Conservation (phyloP, 768 basidiomycete species). For the Boletus vinaceobasis region DNA sequence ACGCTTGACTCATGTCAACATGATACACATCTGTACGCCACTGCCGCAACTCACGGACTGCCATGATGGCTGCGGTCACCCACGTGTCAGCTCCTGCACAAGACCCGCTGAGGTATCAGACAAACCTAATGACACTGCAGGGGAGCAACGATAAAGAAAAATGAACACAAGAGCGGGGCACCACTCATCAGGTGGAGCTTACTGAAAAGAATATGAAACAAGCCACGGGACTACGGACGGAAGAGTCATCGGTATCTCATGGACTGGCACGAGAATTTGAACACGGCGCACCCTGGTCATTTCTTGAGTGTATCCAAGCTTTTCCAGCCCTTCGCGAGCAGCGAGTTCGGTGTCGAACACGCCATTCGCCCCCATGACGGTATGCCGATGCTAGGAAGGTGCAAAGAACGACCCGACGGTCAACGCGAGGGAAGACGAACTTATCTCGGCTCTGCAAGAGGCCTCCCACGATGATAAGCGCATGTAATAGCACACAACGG, state of each 20-base stretch:
- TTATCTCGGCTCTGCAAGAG: neutral
- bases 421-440: neutral
- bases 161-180: conserved; percentile 1
- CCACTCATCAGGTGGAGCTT: conserved; percentile 14
- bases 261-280: neutral
- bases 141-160: neutral
- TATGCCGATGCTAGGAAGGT: neutral
- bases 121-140: conserved; percentile 48
- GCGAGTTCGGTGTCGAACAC: conserved; percentile 19
- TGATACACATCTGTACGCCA: neutral
- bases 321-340: conserved; percentile 40
- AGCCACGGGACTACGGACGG: conserved; percentile 41
- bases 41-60: conserved; percentile 50
- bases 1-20: conserved; percentile 38
- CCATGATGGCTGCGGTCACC: conserved; percentile 47
- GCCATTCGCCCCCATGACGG: conserved; percentile 13
- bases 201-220: conserved; percentile 56
- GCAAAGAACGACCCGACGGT: neutral
- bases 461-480: neutral
- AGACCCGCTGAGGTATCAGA: neutral
- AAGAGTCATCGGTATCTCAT: neutral
- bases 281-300: conserved; percentile 42
- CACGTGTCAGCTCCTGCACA: neutral
- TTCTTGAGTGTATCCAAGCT: conserved; percentile 55
- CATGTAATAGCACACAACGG: too few relatives aligned